Percentiles rank a stretch among this genome's conserved stretches.
These are phyloP conservation scores for Suhomyces anneliseae DNA, from an alignment of 1,139 yeast species.

Conservation along the genomic window DNA sequence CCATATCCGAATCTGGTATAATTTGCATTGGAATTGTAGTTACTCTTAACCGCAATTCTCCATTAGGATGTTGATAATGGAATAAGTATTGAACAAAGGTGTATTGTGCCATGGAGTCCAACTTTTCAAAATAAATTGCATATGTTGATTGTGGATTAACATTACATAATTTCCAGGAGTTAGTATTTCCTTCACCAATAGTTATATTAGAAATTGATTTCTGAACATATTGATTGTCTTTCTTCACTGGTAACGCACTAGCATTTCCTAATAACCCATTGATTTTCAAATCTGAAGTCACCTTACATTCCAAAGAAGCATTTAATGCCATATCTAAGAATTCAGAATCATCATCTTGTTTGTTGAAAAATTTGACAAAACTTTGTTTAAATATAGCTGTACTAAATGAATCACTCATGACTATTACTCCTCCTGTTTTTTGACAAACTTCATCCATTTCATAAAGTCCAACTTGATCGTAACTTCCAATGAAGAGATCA, in stretches of 20 bases:
- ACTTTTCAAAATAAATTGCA: constrained; percentile 56
- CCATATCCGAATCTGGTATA: constrained; percentile 45
- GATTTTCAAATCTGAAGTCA: constrained; percentile 48
- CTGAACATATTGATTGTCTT: constrained; percentile 24
- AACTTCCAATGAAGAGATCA: constrained; percentile 60
- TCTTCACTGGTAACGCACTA: constrained; percentile 36
- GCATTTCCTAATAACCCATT: constrained; percentile 65
- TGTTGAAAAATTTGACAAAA: constrained; percentile 50
- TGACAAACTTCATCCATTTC: constrained; percentile 63
- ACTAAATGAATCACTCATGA: constrained; percentile 62
- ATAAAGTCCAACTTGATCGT: constrained; percentile 64
- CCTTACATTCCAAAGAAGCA: constrained; percentile 57
- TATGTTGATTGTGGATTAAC: constrained; percentile 58
- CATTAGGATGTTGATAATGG: constrained; percentile 65
- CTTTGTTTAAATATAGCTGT: constrained; percentile 69
- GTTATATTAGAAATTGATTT: constrained; percentile 27
- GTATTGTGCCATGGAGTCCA: constrained; percentile 33
- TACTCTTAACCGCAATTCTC: constrained; percentile 46
- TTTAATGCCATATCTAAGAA: constrained; percentile 54
- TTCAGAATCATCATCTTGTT: constrained; percentile 26
- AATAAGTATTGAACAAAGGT: constrained; percentile 68
- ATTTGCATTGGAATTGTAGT: constrained; percentile 50
- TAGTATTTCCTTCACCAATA: constrained; percentile 55
- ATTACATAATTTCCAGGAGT: constrained; percentile 61
- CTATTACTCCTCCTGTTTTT: constrained; percentile 62